Base-by-base conservation (phyloP, 2,329 filamentous ascomycete genomes). In the Phoma herbarum region DNA sequence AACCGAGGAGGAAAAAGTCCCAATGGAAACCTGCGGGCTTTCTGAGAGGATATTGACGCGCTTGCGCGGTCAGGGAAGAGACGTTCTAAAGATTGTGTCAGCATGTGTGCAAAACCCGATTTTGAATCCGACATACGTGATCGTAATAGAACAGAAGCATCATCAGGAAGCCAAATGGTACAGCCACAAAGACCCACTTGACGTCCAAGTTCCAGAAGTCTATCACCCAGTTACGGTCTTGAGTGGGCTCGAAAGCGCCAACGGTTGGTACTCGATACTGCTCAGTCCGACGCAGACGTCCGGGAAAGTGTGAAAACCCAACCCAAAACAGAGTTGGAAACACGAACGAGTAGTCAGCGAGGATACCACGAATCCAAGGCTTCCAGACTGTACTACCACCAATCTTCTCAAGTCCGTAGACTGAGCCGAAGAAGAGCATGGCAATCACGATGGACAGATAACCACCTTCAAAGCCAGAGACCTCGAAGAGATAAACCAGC, bases 101-200 rank as follows among this genome's bases (percentile, higher is more conserved):
- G 52, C 18, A 23, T 9, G 14, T 6, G 8, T 12, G 7, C 5
- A 14, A 9, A 8, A 23, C 11, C 2, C 26, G n/a, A 12, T 7
- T 29, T n/a, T 10, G 44, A 10, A 16, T 5, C 20, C 16, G 23
- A 55, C 64, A 53, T 70, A 80, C 79, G 68, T 85, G 84, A 69
- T 85, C 84, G 63, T 84, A 85, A 70, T 85, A 86, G 73, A 85
- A 85, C 2, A 86, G 77, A 12, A 86, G 75, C 60, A 83, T 85
- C 28, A 84, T 71, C 26, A 86, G 66, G 52, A 85, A 81, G 0
- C 82, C 84, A 57, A 85, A 84, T 0, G 83, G 83, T 22, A 84
- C 63, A 2, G 83, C 81, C 1, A 84, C 79, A 53, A 85, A 85
- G 2, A 85, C 77, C 81, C 82, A 84, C 61, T 81, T 82, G 18